phyloP scores from a whole-genome alignment of 139 green algal genomes.

The Chlorella vulgaris region DNA sequence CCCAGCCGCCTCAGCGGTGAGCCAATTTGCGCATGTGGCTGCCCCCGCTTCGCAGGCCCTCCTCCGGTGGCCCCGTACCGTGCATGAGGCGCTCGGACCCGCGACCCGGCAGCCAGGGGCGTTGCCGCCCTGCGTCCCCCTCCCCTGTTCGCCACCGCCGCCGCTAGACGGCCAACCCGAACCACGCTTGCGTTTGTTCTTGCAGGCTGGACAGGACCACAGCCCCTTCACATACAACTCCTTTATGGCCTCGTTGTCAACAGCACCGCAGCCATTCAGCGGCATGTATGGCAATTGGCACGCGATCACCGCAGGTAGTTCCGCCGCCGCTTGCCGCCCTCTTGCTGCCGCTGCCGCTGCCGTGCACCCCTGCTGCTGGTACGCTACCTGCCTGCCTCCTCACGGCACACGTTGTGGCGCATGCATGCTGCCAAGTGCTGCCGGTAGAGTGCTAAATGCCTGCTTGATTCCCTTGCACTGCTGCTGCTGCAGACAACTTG shows the following conservation, averaged over 20 bases:
- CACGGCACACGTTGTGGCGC: neutral
- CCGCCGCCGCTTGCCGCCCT: neutral
- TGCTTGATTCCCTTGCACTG: neutral
- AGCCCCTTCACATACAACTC: neutral
- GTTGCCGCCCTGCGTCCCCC: too few species aligned
- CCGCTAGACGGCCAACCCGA: neutral
- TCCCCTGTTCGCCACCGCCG: neutral
- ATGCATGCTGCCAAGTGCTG: neutral
- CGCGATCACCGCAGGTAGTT: constrained; percentile 1
- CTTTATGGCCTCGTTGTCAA: constrained; percentile 8
- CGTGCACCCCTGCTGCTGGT: neutral
- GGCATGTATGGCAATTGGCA: constrained; percentile 4
- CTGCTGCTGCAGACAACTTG: neutral
- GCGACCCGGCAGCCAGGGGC: too few species aligned
- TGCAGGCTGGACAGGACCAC: neutral
- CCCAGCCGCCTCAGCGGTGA: too few species aligned
- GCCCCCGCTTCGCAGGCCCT: too few species aligned
- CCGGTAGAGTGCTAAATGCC: neutral
- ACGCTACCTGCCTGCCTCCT: neutral
- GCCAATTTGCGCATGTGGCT: too few species aligned
- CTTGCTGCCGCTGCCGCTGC: neutral
- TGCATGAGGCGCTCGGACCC: too few species aligned
- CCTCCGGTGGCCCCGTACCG: too few species aligned
- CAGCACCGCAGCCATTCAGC: neutral
- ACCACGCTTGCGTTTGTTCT: neutral